Base-by-base conservation (phyloP, 2,329 filamentous ascomycete genomes). In the Penicillium psychrosexuale region DNA sequence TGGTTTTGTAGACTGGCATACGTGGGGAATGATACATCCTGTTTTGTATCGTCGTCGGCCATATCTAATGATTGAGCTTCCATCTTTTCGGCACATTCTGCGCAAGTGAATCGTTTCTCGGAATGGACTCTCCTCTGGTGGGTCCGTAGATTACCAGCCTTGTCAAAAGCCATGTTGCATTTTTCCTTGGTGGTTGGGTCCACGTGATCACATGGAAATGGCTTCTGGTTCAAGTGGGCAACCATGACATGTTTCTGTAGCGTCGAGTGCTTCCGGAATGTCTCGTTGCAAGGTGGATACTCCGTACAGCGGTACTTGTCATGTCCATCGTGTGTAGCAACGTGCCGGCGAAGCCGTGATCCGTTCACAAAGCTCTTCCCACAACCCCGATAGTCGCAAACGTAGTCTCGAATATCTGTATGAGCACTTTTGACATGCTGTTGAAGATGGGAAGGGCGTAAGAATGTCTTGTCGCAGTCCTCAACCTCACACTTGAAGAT, bases 231-330 rank as follows among this genome's bases (percentile, higher is more conserved):
- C 37, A 93, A 76, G 71, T 97, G 93, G 12, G 86, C 87, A 9
- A 84, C 83, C 51, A 87, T 84, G 59, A 96, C 83, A 69, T 97
- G 93, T 48, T 89, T 86, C 69, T 92, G 85, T 15, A 97, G 80
- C 0, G 91, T 95, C 61, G 91, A 86, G 69, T 91, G 88, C 73
- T 96, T 97, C 58, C 93, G 84, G 72, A 97, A 97, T 19, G 84
- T 85, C 73, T 90, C 83, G 17, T 83, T 82, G 73, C 91, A 96
- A 0, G 82, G 84, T 1, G 82, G 80, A 62, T 84, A 87, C 33
- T 84, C 86, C 22, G 82, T 84, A 68, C 91, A 96, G 54, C 83
- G 80, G 66, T 88, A 91, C 50, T 88, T 82, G 68, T 94, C 87
- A 62, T 87, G 84, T 50, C 87, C 88, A 66, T 88, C 83, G 70